Conservation (phyloP, 371 early-diverging fungal genomes). For the Mucor velutinosus region DNA sequence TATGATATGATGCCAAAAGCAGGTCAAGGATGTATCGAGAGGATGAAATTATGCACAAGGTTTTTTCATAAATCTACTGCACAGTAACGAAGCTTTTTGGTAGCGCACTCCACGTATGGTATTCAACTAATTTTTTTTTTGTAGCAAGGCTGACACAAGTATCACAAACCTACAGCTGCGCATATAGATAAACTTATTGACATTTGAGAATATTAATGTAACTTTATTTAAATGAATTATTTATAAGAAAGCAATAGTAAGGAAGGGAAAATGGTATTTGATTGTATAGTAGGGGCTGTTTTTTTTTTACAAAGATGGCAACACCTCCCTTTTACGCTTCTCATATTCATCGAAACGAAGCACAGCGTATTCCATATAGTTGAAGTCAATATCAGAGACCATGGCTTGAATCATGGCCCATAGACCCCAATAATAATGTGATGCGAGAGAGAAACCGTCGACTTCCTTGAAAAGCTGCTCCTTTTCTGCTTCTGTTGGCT, state of each 20-base stretch:
- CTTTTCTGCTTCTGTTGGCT: conserved; percentile 56
- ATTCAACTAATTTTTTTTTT: too few species aligned
- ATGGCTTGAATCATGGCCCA: conserved; percentile 92
- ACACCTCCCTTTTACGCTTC: conserved; percentile 47
- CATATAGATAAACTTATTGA: too few species aligned
- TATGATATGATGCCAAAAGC: too few species aligned
- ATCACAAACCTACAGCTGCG: too few species aligned
- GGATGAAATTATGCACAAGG: too few species aligned
- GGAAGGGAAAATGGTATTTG: conserved; percentile 1
- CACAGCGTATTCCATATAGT: conserved; percentile 90
- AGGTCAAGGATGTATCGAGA: too few species aligned
- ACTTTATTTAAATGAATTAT: neutral
- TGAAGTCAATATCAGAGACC: conserved; percentile 90
- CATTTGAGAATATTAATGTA: neutral
- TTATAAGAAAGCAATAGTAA: neutral
- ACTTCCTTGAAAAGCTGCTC: conserved; percentile 74
- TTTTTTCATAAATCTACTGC: too few species aligned
- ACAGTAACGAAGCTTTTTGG: too few species aligned
- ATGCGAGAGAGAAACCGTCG: conserved; percentile 80
- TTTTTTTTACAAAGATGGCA: conserved; percentile 3
- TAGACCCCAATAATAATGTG: conserved; percentile 92
- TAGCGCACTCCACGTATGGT: too few species aligned
- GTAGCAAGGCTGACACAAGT: too few species aligned
- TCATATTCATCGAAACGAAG: conserved; percentile 81
- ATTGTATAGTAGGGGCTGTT: neutral